These are phyloP conservation scores for Candida boleticola DNA, from an alignment of 805 yeast species.

Conservation along the genomic window DNA sequence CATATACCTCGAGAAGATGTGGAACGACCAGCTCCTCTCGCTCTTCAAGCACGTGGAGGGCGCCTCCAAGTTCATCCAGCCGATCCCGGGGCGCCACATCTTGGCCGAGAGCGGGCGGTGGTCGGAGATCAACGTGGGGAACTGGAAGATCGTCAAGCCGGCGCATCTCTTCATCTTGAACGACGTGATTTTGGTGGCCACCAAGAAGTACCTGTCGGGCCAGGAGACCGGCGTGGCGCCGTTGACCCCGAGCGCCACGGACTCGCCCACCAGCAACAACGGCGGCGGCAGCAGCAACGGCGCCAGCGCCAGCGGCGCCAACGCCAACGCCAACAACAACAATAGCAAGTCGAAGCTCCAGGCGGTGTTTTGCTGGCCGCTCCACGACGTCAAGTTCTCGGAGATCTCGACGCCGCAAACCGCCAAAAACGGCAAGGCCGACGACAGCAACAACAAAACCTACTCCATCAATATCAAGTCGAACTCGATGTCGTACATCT, in stretches of 20 bases:
- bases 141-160: constrained; percentile 75
- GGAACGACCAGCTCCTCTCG: constrained; percentile 71
- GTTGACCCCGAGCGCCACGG: neutral
- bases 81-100: constrained; percentile 77
- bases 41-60: constrained; percentile 85
- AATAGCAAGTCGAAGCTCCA: constrained; percentile 41
- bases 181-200: constrained; percentile 74
- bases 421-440: constrained; percentile 9
- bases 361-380: constrained; percentile 79
- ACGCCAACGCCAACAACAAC: constrained; percentile 10
- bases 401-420: constrained; percentile 26
- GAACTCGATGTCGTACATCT: constrained; percentile 51
- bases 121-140: constrained; percentile 83
- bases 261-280: neutral
- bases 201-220: constrained; percentile 40
- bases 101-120: constrained; percentile 78
- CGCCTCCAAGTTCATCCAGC: constrained; percentile 76
- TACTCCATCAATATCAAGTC: constrained; percentile 47
- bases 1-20: constrained; percentile 69
- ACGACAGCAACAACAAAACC: constrained; percentile 17
- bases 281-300: neutral
- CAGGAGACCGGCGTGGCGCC: constrained; percentile 17
- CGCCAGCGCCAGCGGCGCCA: constrained; percentile 10
- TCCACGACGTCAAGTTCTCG: constrained; percentile 54
- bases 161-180: constrained; percentile 75